These are phyloP conservation scores for Nannizziopsis arthrosporioides DNA, from an alignment of 2,329 filamentous ascomycete genomes.

Conservation along the genomic window DNA sequence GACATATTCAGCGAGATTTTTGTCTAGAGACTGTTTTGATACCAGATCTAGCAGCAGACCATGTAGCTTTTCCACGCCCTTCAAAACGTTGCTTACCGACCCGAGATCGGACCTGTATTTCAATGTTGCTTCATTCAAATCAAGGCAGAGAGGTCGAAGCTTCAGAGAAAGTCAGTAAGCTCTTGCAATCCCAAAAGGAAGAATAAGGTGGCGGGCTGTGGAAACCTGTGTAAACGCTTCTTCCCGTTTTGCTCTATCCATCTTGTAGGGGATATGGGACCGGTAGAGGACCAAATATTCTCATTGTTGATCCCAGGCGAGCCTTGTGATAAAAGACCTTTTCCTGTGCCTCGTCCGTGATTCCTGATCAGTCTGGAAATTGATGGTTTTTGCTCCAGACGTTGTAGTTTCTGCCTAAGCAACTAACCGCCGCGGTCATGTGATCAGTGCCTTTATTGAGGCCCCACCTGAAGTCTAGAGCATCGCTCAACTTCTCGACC, in stretches of 20 bases:
- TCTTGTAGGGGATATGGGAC: neutral
- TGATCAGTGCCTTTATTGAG: too few species aligned
- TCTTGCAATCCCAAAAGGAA: neutral
- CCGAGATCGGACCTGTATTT: slow-evolving; percentile 38
- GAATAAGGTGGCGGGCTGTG: neutral
- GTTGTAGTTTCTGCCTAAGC: too few species aligned
- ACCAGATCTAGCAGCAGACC: slow-evolving; percentile 30
- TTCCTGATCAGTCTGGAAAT: too few species aligned
- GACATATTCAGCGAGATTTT: slow-evolving; percentile 80
- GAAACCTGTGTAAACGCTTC: slow-evolving; percentile 33
- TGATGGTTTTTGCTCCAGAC: too few species aligned
- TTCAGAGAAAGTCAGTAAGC: slow-evolving; percentile 19
- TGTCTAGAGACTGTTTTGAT: slow-evolving; percentile 47
- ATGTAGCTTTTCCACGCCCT: slow-evolving; percentile 37
- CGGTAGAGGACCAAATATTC: neutral
- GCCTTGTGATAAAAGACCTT: neutral
- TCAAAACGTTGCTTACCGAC: slow-evolving; percentile 37
- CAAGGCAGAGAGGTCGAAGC: slow-evolving; percentile 49
- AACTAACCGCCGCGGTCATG: too few species aligned
- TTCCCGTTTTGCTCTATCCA: slow-evolving; percentile 27
- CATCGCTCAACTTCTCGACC: too few species aligned
- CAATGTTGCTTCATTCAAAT: slow-evolving; percentile 45
- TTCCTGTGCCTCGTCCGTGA: too few species aligned
- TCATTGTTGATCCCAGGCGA: neutral
- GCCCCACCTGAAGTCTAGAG: too few species aligned